Conservation (phyloP, 2,329 filamentous ascomycete genomes). For the Calonectria hawksworthii region DNA sequence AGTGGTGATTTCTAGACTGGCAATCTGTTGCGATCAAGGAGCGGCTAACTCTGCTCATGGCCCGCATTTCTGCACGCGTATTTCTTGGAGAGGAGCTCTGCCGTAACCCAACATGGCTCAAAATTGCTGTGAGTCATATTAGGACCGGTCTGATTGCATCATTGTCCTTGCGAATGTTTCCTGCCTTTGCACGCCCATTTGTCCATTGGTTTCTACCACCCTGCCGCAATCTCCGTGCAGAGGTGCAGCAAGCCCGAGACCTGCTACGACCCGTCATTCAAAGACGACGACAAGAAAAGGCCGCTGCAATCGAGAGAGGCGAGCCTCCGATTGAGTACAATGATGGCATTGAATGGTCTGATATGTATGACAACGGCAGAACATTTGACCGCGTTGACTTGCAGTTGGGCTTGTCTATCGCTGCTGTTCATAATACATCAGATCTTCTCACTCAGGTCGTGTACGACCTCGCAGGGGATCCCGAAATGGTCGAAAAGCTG, state of each 20-base stretch:
- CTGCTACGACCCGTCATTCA: not conserved
- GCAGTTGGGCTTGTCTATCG: not conserved
- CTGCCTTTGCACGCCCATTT: not conserved
- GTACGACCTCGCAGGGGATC: not conserved
- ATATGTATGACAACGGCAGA: not conserved
- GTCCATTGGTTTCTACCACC: conserved; percentile 2
- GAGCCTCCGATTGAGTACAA: not conserved
- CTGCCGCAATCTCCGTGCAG: not conserved
- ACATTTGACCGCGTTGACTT: not conserved
- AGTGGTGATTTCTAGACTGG: not conserved
- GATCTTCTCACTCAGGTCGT: not conserved
- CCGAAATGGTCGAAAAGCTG: not conserved
- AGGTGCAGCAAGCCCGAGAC: not conserved
- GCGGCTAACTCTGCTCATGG: not conserved
- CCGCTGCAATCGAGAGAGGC: not conserved
- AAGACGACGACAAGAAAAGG: not conserved
- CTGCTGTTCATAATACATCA: not conserved
- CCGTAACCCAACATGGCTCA: not conserved
- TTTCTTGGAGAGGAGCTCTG: conserved; percentile 4
- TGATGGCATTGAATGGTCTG: not conserved
- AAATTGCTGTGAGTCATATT: not conserved
- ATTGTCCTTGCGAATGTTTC: not conserved
- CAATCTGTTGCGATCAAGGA: not conserved
- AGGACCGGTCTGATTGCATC: not conserved
- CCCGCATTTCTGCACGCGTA: not conserved